Base-by-base conservation (phyloP, 129 eudicot species). In the Pseudognaphalium luteoalbum region DNA sequence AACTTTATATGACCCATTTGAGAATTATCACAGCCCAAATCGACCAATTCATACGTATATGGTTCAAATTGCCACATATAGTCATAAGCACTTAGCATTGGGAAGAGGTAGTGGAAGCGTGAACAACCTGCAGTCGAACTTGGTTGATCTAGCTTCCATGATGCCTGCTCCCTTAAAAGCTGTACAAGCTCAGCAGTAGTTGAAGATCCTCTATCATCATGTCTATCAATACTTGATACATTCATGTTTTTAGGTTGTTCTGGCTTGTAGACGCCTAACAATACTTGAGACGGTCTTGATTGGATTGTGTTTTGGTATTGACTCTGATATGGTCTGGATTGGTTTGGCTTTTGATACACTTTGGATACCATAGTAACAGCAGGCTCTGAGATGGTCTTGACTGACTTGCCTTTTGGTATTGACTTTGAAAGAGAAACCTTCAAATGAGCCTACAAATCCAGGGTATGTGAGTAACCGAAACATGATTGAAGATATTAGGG, bases 391-490 rank as follows among this genome's bases (percentile, higher is more conserved):
- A 51, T 44, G 5, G 73, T 77, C 64, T 81, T 85, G 5, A 74
- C 14, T 58, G 85, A 88, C 78, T 80, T 88, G 66, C 73, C 66
- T 77, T 69, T 85, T 5, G 83, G 67, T 10, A 71, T 33, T 33
- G 93, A 83, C 67, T 86, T 91, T 41, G 97, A 82, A 86, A 88
- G 90, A 83, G 90, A 88, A 57, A 85, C 92, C 79, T 87, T 84
- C 74, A 83, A 34, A 30, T 76, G 83, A 37, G 86, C 88, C 93
- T 90, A 61, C 78, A 86, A 62, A 73, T 57, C 68, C 56, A 60
- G 30, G 61, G 50, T 15, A 77, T 32, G 54, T 62, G 28, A 79
- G 67, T 0, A 30, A 39, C 57, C 25, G 33, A 59, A 71, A 62
- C 29, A 10, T 35, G 51, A 25, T 25, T 63, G 73, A 2, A 0